Base-by-base conservation (phyloP, 2,329 filamentous ascomycete genomes). In the Phyllosticta paracitricarpa region DNA sequence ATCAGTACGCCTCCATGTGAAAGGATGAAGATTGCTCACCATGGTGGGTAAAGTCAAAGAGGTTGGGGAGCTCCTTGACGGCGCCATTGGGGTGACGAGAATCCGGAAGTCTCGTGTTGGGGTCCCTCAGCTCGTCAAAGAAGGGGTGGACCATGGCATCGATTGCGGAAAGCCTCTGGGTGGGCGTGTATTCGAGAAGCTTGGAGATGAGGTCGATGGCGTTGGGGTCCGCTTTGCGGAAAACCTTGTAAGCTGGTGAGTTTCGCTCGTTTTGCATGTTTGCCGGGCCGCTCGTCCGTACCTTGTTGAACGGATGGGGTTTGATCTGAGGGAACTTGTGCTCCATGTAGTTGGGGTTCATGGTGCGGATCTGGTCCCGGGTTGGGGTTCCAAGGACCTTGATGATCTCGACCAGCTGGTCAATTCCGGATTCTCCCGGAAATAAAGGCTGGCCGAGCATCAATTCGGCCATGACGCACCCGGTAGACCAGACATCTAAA, bases 301-400 rank as follows among this genome's bases (percentile, higher is more conserved):
- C 84, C 84, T 97, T 97, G 79, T 89, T 95, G 82, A 99, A 99
- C 28, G 94, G 94, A 72, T 99, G 94, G 62, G 94, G 94, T 81
- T 99, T 99, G 81, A 99, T 99, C 77, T 99, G 94, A 56, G 94
- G 94, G 78, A 99, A 99, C 80, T 97, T 97, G 81, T 99, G 94
- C 79, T 99, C 94, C 94, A 99, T 99, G 78, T 99, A 99, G 78
- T 99, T 99, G 63, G 94, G 94, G 77, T 99, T 99, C 94, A 99
- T 99, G 66, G 94, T 99, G 68, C 94, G 89, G 71, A 99, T 99
- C 77, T 99, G 94, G 75, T 99, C 94, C 66, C 94, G 85, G 40
- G 94, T 97, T 19, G 94, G 94, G 19, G 94, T 99, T 63, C 94
- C 94, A 64, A 99, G 81, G 59, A 99, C 93, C 79, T 99, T 99